A percentile compares a stretch with the other conserved stretches of the same genome.
Evolutionary conservation across 208 protist species (phyloP).

Genomic region (Trypanosoma brucei): DNA sequence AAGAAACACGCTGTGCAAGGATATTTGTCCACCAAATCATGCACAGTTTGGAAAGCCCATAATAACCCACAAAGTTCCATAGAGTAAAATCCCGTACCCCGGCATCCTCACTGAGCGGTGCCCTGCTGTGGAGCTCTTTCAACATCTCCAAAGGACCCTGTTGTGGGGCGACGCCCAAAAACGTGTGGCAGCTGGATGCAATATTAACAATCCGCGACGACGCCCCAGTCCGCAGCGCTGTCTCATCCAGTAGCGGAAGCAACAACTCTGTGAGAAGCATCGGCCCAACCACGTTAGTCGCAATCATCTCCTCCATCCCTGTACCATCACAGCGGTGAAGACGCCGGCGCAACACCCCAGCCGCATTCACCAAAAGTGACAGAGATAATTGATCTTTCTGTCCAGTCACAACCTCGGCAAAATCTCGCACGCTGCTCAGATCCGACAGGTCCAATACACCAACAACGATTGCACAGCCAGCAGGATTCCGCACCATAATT

Average conservation of each 20-base stretch:
- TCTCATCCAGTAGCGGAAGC: conserved; percentile 60
- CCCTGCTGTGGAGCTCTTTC: conserved; percentile 27
- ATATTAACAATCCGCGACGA: conserved; percentile 82
- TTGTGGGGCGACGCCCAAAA: conserved; percentile 39
- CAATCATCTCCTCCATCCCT: conserved; percentile 67
- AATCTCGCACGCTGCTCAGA: conserved; percentile 64
- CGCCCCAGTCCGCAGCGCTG: conserved; percentile 43
- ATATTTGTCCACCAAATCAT: conserved; percentile 79
- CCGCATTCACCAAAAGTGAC: conserved; percentile 70
- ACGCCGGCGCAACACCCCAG: conserved; percentile 63
- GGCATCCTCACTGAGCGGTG: not conserved
- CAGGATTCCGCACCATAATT: conserved; percentile 23
- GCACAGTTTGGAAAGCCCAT: conserved; percentile 84
- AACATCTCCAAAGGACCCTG: conserved; percentile 63
- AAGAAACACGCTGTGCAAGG: conserved; percentile 43
- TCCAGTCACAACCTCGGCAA: conserved; percentile 30
- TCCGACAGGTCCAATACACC: conserved; percentile 63
- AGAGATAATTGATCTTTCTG: conserved; percentile 44
- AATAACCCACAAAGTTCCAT: conserved; percentile 76
- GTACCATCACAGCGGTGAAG: conserved; percentile 33
- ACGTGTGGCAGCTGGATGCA: conserved; percentile 81
- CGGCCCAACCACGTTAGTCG: conserved; percentile 77
- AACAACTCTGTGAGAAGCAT: conserved; percentile 73
- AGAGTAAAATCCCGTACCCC: conserved; percentile 37
- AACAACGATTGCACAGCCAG: conserved; percentile 44